Conservation (phyloP, 129 eudicot genomes). For the Tanacetum coccineum region DNA sequence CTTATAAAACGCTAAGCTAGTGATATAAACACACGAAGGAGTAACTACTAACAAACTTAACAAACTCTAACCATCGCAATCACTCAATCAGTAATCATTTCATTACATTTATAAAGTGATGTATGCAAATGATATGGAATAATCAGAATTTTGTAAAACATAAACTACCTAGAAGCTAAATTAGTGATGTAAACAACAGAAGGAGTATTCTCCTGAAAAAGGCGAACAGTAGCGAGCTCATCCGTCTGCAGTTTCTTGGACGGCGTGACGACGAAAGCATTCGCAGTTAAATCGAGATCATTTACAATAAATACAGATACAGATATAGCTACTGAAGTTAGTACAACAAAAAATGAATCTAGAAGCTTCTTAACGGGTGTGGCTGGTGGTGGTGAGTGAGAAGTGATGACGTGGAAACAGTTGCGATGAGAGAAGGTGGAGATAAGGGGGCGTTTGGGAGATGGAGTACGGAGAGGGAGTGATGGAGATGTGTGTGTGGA, state of each 20-base stretch:
- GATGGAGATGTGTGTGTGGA: slow-evolving; percentile 25
- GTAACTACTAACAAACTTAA: slow-evolving; percentile 22
- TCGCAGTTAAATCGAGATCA: slow-evolving; percentile 59
- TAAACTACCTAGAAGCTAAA: slow-evolving; percentile 62
- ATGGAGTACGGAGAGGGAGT: slow-evolving; percentile 19
- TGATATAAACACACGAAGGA: slow-evolving; percentile 92
- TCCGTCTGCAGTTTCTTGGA: slow-evolving; percentile 80
- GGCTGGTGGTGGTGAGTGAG: slow-evolving; percentile 25
- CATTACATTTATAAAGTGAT: background rate
- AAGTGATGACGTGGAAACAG: slow-evolving; percentile 26
- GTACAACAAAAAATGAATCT: slow-evolving; percentile 46
- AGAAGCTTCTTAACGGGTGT: slow-evolving; percentile 37
- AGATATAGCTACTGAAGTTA: slow-evolving; percentile 62
- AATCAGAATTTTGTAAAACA: background rate
- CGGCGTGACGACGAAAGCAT: slow-evolving; percentile 78
- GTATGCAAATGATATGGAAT: background rate
- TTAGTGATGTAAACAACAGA: slow-evolving; percentile 97
- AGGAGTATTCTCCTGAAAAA: slow-evolving; percentile 93
- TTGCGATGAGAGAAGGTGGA: slow-evolving; percentile 11
- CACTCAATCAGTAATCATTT: background rate
- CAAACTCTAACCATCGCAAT: no score
- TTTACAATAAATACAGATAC: slow-evolving; percentile 13
- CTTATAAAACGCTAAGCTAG: slow-evolving; percentile 77
- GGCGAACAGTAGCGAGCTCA: slow-evolving; percentile 89
- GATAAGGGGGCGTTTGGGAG: slow-evolving; percentile 17